These are phyloP conservation scores for Cutaneotrichosporon mucoides DNA, from an alignment of 1,284 basidiomycete genomes.

Conservation along the genomic window DNA sequence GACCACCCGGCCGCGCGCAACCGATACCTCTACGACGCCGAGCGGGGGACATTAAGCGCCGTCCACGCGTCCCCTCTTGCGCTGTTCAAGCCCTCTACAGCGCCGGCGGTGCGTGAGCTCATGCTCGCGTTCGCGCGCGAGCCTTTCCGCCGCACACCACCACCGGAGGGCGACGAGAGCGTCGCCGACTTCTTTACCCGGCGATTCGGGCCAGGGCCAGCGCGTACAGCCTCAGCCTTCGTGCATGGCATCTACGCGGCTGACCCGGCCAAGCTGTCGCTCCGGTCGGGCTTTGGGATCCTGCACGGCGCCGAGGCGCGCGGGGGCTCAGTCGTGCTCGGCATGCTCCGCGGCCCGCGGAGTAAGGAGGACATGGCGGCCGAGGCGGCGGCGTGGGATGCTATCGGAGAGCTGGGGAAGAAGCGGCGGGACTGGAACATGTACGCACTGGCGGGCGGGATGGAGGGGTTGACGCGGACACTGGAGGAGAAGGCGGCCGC, in stretches of 20 bases:
- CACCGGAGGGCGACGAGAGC: conserved; percentile 64
- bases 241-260: conserved; percentile 92
- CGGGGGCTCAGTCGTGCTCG: conserved; percentile 64
- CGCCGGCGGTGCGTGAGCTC: conserved; percentile 34
- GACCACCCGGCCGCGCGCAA: conserved; percentile 43
- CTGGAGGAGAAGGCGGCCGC: conserved; percentile 53
- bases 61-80: conserved; percentile 8
- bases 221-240: conserved; percentile 74
- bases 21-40: conserved; percentile 36
- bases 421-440: conserved; percentile 38
- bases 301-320: conserved; percentile 66
- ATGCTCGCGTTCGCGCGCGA: conserved; percentile 60
- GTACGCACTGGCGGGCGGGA: conserved; percentile 57
- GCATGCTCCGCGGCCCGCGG: conserved; percentile 56
- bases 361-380: conserved; percentile 17
- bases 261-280: conserved; percentile 69
- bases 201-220: conserved; percentile 69
- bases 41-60: background rate
- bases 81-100: background rate
- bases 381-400: conserved; percentile 17
- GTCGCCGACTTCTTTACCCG: conserved; percentile 73
- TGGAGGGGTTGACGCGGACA: conserved; percentile 63
- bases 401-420: conserved; percentile 24
- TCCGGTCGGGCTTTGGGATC: conserved; percentile 69
- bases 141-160: conserved; percentile 54